Conservation (phyloP, 2,329 filamentous ascomycete genomes). For the Leptoxyphium fumago region DNA sequence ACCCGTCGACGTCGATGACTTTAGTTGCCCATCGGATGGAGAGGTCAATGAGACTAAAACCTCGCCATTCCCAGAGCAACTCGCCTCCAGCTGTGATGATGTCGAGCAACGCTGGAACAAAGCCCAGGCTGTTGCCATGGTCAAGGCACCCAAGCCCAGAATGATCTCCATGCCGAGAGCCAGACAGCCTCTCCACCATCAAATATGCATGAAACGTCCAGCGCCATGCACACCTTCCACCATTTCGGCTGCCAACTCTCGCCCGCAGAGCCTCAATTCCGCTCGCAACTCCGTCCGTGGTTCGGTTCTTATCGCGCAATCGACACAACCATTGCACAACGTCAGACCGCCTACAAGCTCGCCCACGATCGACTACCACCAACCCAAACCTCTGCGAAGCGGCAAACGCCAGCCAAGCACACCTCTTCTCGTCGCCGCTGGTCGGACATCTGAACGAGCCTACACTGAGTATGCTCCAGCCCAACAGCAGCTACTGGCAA, state of each 20-base stretch:
- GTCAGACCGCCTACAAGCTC: not conserved
- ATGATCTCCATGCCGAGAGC: slow-evolving; percentile 14
- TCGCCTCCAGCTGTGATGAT: slow-evolving; percentile 9
- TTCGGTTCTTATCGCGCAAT: not conserved
- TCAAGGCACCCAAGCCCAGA: slow-evolving; percentile 15
- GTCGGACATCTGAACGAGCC: not conserved
- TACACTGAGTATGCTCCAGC: not conserved
- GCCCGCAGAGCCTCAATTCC: not conserved
- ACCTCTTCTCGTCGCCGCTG: not conserved
- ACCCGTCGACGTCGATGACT: slow-evolving; percentile 10
- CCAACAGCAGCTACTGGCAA: not conserved
- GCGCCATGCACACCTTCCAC: not conserved
- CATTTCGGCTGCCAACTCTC: not conserved
- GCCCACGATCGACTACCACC: not conserved
- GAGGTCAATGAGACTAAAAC: slow-evolving; percentile 2
- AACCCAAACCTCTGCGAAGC: not conserved
- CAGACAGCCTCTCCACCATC: not conserved
- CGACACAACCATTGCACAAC: not conserved
- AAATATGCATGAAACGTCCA: not conserved
- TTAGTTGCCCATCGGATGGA: slow-evolving; percentile 8
- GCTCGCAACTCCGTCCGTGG: not conserved
- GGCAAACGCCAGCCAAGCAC: not conserved
- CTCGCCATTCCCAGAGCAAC: slow-evolving; percentile 9
- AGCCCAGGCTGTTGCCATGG: slow-evolving; percentile 15
- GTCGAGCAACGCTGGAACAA: slow-evolving; percentile 13